Evolutionary conservation across 1,139 yeast genomes (phyloP).

Genomic region (Petasospora rhodanensis): DNA sequence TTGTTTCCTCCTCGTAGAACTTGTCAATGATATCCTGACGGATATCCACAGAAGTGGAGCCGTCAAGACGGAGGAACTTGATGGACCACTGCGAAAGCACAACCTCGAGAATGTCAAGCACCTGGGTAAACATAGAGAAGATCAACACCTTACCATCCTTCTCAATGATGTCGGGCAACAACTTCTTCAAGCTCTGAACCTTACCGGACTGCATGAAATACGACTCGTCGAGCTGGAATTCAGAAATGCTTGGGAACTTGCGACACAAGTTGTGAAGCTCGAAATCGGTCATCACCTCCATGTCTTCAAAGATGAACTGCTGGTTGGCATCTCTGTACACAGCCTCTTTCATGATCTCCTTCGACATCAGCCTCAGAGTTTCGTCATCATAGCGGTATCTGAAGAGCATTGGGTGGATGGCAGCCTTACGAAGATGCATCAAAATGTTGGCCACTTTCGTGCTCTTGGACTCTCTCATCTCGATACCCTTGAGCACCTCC

Average conservation of each 20-base stretch:
- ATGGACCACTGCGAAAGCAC: slow-evolving; percentile 63
- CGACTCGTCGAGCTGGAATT: slow-evolving; percentile 50
- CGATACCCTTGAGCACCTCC: slow-evolving; percentile 47
- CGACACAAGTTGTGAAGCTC: slow-evolving; percentile 75
- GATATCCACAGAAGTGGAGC: slow-evolving; percentile 88
- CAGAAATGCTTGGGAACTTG: slow-evolving; percentile 63
- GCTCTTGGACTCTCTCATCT: slow-evolving; percentile 47
- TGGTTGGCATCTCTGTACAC: slow-evolving; percentile 72
- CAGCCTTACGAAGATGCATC: slow-evolving; percentile 70
- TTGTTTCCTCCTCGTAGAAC: slow-evolving; percentile 75
- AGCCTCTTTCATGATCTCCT: slow-evolving; percentile 74
- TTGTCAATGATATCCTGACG: slow-evolving; percentile 90
- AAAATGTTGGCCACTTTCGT: slow-evolving; percentile 48
- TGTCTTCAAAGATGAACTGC: slow-evolving; percentile 78
- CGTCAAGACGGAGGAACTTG: slow-evolving; percentile 83
- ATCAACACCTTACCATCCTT: slow-evolving; percentile 71
- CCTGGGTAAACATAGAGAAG: slow-evolving; percentile 90
- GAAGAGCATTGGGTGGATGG: slow-evolving; percentile 71
- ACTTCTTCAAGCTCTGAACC: slow-evolving; percentile 47
- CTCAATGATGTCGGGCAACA: slow-evolving; percentile 58
- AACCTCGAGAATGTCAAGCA: slow-evolving; percentile 79
- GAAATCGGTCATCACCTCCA: slow-evolving; percentile 93
- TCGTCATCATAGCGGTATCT: slow-evolving; percentile 55
- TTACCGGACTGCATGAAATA: slow-evolving; percentile 79
- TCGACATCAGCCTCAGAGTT: slow-evolving; percentile 61